Evolutionary conservation across 352 stramenopile genomes (phyloP), one percentile per base, ranked within the genome.

Genomic region (Phytophthora meadii): DNA sequence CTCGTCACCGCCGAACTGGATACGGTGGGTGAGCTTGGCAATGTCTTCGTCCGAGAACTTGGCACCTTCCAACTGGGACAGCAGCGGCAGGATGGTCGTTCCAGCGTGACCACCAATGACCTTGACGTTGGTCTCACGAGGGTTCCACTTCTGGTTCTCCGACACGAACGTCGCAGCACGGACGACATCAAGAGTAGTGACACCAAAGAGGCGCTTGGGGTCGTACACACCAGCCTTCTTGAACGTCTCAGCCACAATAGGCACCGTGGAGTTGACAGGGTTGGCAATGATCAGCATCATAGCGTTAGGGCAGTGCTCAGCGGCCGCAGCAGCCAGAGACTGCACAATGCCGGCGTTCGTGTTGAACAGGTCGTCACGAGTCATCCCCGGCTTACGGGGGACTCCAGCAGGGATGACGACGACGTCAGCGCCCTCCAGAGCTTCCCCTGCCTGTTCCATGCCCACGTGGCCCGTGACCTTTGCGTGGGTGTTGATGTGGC

Each of bases 381-480:
- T 98, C 94, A 98, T 98, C 66, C 94, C 95, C 0, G 96, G 98
- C 84, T 99, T 99, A 56, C 98, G 90, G n/a, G 98, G 98, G 54
- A 99, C 98, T 57, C 98, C 98, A 19, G 98, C 98, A 4, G 98
- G 97, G 81, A 99, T 99, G 28, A 99, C 97, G 47, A 99, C 98
- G 17, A 99, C 88, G 65, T 99, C 93, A n/a, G 82, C 79, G 58
- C 93, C 97, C 53, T 84, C 72, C 8, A 90, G 70, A 25, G 82
- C 82, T 1, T 75, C 79, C 48, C 81, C 79, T 4, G 96, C 76
- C 56, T 94, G 82, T 28, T 94, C 88, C 81, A 97, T 88, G 44
- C 82, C 84, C 47, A 79, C 72, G 68, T 91, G 78, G 61, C 82
- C 85, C 42, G 76, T 87, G 40, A 93, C 83, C 63, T 86, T 87